A percentile compares a stretch with the other conserved stretches of the same genome.
Evolutionary conservation across 2,329 filamentous ascomycete genomes (phyloP).

Genomic region (Verticillium isaacii): DNA sequence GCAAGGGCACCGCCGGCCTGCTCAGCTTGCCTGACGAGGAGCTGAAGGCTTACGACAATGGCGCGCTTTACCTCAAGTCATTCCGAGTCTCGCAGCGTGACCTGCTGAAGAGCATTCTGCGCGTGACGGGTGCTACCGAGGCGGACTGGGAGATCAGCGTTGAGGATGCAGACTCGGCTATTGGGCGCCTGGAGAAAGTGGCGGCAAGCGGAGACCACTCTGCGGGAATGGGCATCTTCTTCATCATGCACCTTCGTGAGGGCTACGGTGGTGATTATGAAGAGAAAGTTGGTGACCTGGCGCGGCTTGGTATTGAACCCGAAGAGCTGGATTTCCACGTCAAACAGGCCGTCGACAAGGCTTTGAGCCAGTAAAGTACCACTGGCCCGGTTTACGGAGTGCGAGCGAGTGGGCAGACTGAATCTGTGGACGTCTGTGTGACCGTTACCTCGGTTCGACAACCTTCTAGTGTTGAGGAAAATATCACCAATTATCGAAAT

Average conservation of each 20-base stretch:
- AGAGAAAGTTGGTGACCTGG: slow-evolving; percentile 20
- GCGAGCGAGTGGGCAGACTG: too few species aligned
- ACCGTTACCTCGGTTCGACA: too few species aligned
- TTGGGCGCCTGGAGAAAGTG: not conserved
- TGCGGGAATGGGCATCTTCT: slow-evolving; percentile 9
- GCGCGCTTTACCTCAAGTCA: slow-evolving; percentile 32
- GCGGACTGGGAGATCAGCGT: slow-evolving; percentile 48
- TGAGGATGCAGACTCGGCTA: not conserved
- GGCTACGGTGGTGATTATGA: slow-evolving; percentile 26
- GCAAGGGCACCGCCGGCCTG: not conserved
- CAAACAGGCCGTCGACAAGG: slow-evolving; percentile 6
- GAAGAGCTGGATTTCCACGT: slow-evolving; percentile 24
- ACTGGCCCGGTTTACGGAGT: too few species aligned
- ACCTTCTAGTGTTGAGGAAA: too few species aligned
- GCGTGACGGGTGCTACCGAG: slow-evolving; percentile 51
- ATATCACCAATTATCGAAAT: too few species aligned
- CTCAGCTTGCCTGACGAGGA: not conserved
- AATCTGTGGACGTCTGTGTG: too few species aligned
- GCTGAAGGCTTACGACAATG: not conserved
- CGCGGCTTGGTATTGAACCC: slow-evolving; percentile 18
- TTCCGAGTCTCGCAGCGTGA: slow-evolving; percentile 59
- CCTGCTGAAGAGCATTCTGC: slow-evolving; percentile 58
- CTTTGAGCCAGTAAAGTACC: not conserved
- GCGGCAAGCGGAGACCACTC: not conserved
- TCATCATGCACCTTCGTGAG: slow-evolving; percentile 21